Base-by-base conservation (phyloP, 163 green algal species). In the Scenedesmus sp. region DNA sequence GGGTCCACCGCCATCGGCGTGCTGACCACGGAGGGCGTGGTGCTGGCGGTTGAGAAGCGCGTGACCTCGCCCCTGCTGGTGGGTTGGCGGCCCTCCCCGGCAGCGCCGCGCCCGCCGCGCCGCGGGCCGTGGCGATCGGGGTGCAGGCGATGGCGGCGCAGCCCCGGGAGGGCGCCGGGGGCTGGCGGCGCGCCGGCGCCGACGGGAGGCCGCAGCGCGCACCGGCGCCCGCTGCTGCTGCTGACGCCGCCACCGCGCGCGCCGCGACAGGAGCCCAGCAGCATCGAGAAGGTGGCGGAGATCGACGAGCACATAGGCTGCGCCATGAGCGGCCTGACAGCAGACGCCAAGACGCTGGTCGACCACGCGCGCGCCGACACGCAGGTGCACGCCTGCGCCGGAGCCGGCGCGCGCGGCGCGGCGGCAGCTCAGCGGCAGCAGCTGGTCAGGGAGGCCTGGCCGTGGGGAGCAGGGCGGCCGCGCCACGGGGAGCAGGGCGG, bases 21-120 rank as follows among this genome's bases (percentile, higher is more conserved):
- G 17, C 78, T 85, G 17, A 97, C 95, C 4, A 88, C 87, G 11
- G 91, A 99, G 45, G 96, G 96, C 0, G 90, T 98, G 4, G 91
- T 99, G 0, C 87, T 99, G 15, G 96, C 92, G 0, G 96, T 98
- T 63, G 96, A 99, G 87, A 99, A 99, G 86, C 89, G 96, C n/a
- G 89, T 99, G 53, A 99, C 95, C 3, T 98, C 94, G 2, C 91
- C 95, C 7, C 83, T 99, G 33, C 89, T 99, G 90, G 94, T 98
- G 71, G 69, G 91, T n/a, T n/a, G n/a, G n/a, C n/a, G n/a, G n/a
- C n/a, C n/a, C n/a, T n/a, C n/a, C n/a, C n/a, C n/a, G n/a, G n/a
- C n/a, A n/a, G n/a, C n/a, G n/a, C n/a, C n/a, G n/a, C n/a, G n/a
- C n/a, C n/a, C n/a, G n/a, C n/a, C n/a, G n/a, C n/a, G n/a, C n/a